A percentile compares a stretch with the other conserved stretches of the same genome.
Conservation (phyloP, 176 grass and related monocot genomes). For the Elaeis guineensis region DNA sequence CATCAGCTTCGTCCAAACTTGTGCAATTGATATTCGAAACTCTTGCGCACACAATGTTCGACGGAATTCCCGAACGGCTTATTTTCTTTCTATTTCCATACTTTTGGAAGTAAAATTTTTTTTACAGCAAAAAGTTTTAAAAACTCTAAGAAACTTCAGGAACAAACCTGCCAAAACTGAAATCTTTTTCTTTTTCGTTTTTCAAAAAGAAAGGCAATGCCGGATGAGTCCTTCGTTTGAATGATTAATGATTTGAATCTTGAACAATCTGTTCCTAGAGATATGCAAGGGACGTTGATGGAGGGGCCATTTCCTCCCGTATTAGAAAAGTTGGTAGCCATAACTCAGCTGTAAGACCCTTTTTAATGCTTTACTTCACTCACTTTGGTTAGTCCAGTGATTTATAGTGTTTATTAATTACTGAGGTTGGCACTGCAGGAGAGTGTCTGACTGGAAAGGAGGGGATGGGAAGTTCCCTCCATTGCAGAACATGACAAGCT, state of each 20-base stretch:
- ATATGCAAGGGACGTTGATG: conserved; percentile 19
- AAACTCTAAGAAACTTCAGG: too few species aligned
- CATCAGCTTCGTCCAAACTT: too few species aligned
- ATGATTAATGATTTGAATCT: neutral
- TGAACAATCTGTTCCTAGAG: neutral
- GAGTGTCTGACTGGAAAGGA: conserved; percentile 12
- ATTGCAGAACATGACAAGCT: neutral
- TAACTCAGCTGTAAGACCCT: conserved; percentile 4
- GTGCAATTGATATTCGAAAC: too few species aligned
- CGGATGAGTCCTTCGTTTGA: neutral
- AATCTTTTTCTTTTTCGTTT: neutral
- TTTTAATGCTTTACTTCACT: neutral
- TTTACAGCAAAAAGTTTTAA: too few species aligned
- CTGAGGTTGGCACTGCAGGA: neutral
- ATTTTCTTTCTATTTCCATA: too few species aligned
- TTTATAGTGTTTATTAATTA: too few species aligned
- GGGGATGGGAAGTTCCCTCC: conserved; percentile 12
- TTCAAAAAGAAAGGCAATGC: neutral
- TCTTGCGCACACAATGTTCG: too few species aligned
- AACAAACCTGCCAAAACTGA: too few species aligned
- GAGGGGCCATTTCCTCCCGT: conserved; percentile 4
- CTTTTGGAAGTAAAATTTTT: too few species aligned
- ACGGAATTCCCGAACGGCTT: too few species aligned
- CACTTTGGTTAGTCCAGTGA: too few species aligned
- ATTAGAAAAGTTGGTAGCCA: neutral